Base-by-base conservation (phyloP, 208 protist genomes). In the Leishmania tarentolae region DNA sequence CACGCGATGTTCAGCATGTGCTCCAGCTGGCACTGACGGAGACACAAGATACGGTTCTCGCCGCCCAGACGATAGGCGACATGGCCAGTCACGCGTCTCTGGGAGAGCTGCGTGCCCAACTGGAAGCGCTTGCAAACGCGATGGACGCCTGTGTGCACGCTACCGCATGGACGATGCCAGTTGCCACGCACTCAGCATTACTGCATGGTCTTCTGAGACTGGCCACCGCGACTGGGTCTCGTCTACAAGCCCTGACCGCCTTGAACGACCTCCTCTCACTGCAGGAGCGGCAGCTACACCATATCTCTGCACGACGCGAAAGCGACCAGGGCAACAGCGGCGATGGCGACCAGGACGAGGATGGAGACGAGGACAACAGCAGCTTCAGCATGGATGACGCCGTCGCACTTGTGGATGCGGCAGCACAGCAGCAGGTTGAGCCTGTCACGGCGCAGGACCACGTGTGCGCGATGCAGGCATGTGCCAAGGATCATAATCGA, bases 401-500 rank as follows among this genome's bases (percentile, higher is more conserved):
- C 1, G 84, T 97, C 17, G 73, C 82, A 11, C 68, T 85, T 28
- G 92, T 93, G n/a, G 92, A 97, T 53, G 81, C 81, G 0, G 89
- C 91, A 19, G 68, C 88, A 63, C 82, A 91, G 59, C 63, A 81
- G 50, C 56, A 78, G 31, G 80, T 94, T 65, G 53, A 52, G n/a
- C 84, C 89, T 13, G 87, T 95, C 44, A 76, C 85, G 3, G 91
- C 92, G 15, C 47, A 83, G 46, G 92, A 97, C 75, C 92, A 97
- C 76, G 79, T 97, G 66, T 78, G 75, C 17, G 90, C 94, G 13
- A 95, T 97, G 78, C 47, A 90, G 31, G 92, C 92, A 82, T 97
- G 92, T 70, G 83, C 79, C 50, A 65, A 47, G 53, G 82, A 82
- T 37, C 80, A 84, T 40, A 71, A 78, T 35, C 86, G 92, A 17